Evolutionary conservation across 2,329 filamentous ascomycete species (phyloP), one percentile per base, ranked within the genome.

Genomic region (Cladophialophora carrionii): DNA sequence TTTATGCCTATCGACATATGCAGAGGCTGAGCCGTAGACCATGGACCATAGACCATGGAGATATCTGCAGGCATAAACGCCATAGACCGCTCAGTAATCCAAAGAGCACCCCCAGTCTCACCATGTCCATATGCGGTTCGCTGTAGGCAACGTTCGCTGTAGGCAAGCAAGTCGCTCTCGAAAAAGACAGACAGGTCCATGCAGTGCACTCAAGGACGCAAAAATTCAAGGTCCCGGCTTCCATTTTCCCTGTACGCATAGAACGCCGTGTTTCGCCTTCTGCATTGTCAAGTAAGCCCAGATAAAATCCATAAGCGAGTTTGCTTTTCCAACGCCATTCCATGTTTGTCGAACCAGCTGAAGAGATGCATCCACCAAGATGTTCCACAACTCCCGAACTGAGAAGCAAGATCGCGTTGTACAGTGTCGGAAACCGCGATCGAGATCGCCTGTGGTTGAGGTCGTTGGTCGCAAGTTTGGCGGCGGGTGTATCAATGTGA

Each of bases 251-350:
- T 17, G 43, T 55, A 48, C 24, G 29, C 49, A 55, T 54, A 29
- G 54, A 57, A 46, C 58, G 58, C 58, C 58, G 29, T 37, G 51
- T 46, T 55, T 37, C 48, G 48, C 58, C 48, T 48, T 51, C 24
- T 57, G 31, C 34, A 24, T 43, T 26, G n/a, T 51, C 59, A 55
- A 60, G 22, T 63, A 31, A 65, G 17, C 32, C 41, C 56, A 17
- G 14, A n/a, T 46, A 48, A n/a, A 12, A 49, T 51, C 26, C 12
- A 34, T 20, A 26, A 52, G 17, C 57, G n/a, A 22, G 24, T 52
- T 20, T 43, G 24, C 37, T 60, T 57, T 54, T 58, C 48, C 29
- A 67, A 65, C 65, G 62, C 62, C 65, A 26, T 52, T 53, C 58
- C 55, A 67, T 62, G 58, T 59, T 56, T 43, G 9, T 12, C 4